Conservation (phyloP, 768 basidiomycete genomes). For the Lenzites betulinus region DNA sequence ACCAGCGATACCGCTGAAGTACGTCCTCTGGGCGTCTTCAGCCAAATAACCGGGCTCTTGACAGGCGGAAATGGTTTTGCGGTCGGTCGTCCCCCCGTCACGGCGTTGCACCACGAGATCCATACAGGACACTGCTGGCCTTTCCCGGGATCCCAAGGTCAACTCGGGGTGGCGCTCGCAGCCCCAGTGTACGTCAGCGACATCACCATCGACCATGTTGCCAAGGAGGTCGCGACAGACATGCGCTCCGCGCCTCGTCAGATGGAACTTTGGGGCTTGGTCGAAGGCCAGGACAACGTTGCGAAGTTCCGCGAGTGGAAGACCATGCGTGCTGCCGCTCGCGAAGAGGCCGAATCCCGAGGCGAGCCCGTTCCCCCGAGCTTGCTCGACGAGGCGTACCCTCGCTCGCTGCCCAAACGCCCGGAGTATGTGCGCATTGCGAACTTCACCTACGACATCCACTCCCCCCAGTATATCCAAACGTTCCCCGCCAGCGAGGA, state of each 20-base stretch:
- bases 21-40: constrained; percentile 49
- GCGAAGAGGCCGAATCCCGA: constrained; percentile 22
- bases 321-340: constrained; percentile 41
- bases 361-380: constrained; percentile 15
- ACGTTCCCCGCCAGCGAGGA: constrained; percentile 54
- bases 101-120: constrained; percentile 83
- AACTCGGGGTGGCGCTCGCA: constrained; percentile 80
- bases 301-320: constrained; percentile 60
- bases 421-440: constrained; percentile 45
- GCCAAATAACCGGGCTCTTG: constrained; percentile 54
- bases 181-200: constrained; percentile 57
- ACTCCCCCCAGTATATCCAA: constrained; percentile 44
- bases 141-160: constrained; percentile 75
- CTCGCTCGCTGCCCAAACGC: constrained; percentile 31
- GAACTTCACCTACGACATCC: constrained; percentile 48
- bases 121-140: constrained; percentile 94
- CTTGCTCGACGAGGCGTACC: constrained; percentile 25
- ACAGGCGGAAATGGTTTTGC: constrained; percentile 59
- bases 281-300: constrained; percentile 76
- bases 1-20: constrained; percentile 82
- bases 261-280: constrained; percentile 91
- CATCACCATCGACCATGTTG: constrained; percentile 87
- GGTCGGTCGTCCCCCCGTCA: constrained; percentile 80
- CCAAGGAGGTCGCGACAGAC: constrained; percentile 80
- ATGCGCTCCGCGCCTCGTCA: constrained; percentile 77